A percentile compares a stretch with the other conserved stretches of the same genome.
phyloP scores from a whole-genome alignment of 2,329 filamentous ascomycete species.

The Shiraia bambusicola region DNA sequence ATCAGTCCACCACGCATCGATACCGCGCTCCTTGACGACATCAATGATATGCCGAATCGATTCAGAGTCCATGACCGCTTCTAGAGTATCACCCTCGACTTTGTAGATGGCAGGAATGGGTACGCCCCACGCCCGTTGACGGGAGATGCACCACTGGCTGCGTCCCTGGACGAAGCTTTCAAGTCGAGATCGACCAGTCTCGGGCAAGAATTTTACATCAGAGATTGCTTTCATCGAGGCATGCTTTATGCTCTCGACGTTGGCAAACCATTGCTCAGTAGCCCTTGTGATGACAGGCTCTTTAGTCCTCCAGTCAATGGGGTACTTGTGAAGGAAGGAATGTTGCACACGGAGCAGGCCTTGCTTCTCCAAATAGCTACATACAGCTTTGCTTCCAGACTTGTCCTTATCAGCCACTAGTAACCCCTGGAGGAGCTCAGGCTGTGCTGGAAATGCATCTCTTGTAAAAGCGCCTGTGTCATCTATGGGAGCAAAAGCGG shows the following conservation, averaged over 20 bases:
- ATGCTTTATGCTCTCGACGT: constrained; percentile 79
- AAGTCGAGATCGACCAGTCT: constrained; percentile 70
- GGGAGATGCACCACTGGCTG: constrained; percentile 97
- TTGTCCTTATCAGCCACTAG: constrained; percentile 69
- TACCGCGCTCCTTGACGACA: constrained; percentile 73
- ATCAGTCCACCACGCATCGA: constrained; percentile 96
- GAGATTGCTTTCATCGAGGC: constrained; percentile 69
- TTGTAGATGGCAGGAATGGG: constrained; percentile 91
- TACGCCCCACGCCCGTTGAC: constrained; percentile 93
- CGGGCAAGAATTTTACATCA: constrained; percentile 75
- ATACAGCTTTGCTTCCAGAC: constrained; percentile 57
- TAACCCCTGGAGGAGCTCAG: constrained; percentile 67
- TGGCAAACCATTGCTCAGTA: constrained; percentile 97
- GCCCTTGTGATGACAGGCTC: constrained; percentile 86
- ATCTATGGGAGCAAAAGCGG: constrained; percentile 78
- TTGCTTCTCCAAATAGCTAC: constrained; percentile 62
- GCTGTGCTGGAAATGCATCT: constrained; percentile 72
- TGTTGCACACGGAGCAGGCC: constrained; percentile 67
- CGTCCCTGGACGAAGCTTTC: constrained; percentile 84
- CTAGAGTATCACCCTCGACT: constrained; percentile 57
- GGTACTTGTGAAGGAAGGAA: constrained; percentile 84
- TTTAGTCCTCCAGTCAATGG: constrained; percentile 97
- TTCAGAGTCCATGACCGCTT: constrained; percentile 75
- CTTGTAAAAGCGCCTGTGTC: constrained; percentile 78
- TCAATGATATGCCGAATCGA: constrained; percentile 83